Conservation (phyloP, 768 basidiomycete species). For the Boletus edulis region DNA sequence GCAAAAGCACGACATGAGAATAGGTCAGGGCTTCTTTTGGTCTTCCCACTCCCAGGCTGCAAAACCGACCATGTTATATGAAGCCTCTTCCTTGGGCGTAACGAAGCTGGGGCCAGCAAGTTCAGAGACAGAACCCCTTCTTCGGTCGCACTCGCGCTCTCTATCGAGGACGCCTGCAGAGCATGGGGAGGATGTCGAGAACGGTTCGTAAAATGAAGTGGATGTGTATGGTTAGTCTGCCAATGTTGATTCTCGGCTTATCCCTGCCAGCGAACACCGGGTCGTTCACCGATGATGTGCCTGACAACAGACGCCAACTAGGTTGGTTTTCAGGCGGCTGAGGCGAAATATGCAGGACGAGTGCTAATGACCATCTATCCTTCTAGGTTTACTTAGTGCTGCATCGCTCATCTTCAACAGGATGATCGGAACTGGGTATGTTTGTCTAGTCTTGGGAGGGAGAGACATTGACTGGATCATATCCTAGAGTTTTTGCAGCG, state of each 20-base stretch:
- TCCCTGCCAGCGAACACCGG: background rate
- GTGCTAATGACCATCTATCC: background rate
- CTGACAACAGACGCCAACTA: slow-evolving; percentile 46
- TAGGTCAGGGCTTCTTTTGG: no score
- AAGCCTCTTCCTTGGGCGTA: no score
- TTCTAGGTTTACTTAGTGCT: slow-evolving; percentile 42
- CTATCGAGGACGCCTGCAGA: no score
- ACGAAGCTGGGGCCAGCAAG: background rate
- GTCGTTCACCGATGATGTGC: slow-evolving; percentile 42
- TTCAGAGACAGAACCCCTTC: slow-evolving; percentile 24
- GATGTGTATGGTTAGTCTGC: no score
- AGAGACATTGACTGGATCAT: slow-evolving; percentile 3
- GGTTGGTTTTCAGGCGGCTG: slow-evolving; percentile 34
- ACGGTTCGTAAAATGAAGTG: slow-evolving; percentile 9
- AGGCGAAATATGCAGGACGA: background rate
- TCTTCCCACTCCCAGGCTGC: no score
- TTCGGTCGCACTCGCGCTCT: background rate
- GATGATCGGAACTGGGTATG: slow-evolving; percentile 70
- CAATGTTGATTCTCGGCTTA: background rate
- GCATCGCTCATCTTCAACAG: slow-evolving; percentile 72
- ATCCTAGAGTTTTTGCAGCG: slow-evolving; percentile 62
- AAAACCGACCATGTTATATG: no score
- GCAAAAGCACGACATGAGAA: no score
- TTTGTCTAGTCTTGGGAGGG: background rate
- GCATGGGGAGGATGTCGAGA: slow-evolving; percentile 1